A percentile compares a stretch with the other conserved stretches of the same genome.
These are phyloP conservation scores for Suillus discolor DNA, from an alignment of 768 basidiomycete species.

Conservation along the genomic window DNA sequence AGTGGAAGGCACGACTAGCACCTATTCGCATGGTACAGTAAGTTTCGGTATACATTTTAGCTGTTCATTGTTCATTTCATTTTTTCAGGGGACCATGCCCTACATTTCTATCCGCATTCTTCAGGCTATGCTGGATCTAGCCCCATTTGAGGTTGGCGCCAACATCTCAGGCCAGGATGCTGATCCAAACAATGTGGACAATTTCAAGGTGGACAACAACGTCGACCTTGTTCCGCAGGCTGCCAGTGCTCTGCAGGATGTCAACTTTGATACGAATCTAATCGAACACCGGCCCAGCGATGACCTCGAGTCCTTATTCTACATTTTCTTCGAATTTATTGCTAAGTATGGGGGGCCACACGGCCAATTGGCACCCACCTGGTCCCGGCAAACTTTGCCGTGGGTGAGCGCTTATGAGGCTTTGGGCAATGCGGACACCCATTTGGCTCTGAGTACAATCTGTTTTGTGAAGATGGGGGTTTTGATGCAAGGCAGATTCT, in stretches of 20 bases:
- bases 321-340: not conserved
- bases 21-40: not conserved
- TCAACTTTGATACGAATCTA: not conserved
- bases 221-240: not conserved
- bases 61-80: slow-evolving; percentile 2
- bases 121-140: slow-evolving; percentile 1
- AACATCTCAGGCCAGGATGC: not conserved
- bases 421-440: not conserved
- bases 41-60: slow-evolving; percentile 4
- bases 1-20: not conserved
- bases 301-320: not conserved
- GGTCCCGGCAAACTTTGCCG: not conserved
- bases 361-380: not conserved
- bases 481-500: not conserved
- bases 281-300: not conserved
- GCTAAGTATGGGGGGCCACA: not conserved
- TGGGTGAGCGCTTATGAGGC: not conserved
- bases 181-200: no score
- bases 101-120: slow-evolving; percentile 4
- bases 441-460: not conserved
- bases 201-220: not conserved
- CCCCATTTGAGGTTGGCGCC: not conserved
- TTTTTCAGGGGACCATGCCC: slow-evolving; percentile 11
- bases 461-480: not conserved
- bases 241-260: not conserved